These are phyloP conservation scores for Barnettozyma californica DNA, from an alignment of 805 yeast genomes.

Conservation along the genomic window DNA sequence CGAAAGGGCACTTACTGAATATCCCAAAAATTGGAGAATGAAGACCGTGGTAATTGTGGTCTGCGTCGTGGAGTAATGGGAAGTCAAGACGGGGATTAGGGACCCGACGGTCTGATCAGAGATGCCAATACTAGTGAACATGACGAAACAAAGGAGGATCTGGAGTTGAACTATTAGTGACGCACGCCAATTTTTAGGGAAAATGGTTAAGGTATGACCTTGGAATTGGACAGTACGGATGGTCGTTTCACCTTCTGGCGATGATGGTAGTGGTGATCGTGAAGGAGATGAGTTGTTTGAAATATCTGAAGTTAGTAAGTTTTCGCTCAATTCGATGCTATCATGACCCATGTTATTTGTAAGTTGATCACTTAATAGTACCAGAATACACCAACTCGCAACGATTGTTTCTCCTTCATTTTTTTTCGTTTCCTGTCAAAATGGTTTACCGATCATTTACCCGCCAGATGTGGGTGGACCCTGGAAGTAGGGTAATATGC, in stretches of 20 bases:
- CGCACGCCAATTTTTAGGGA: constrained; percentile 20
- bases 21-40: constrained; percentile 49
- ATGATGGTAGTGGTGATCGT: neutral
- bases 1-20: constrained; percentile 45
- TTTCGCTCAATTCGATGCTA: constrained; percentile 7
- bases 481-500: too few relatives aligned
- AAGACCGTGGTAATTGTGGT: constrained; percentile 44
- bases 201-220: constrained; percentile 4
- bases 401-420: too few relatives aligned
- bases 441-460: neutral
- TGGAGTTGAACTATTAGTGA: constrained; percentile 40
- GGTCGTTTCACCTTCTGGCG: neutral
- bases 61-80: constrained; percentile 43
- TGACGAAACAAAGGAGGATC: constrained; percentile 32
- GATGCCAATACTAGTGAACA: constrained; percentile 46
- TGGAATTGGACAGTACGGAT: constrained; percentile 1
- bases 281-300: neutral
- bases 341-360: neutral
- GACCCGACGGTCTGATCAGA: constrained; percentile 61
- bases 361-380: too few relatives aligned
- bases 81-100: constrained; percentile 45
- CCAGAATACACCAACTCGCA: too few relatives aligned
- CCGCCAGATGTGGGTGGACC: neutral
- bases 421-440: neutral
- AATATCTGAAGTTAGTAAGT: neutral